A percentile compares a stretch with the other conserved stretches of the same genome.
Conservation (phyloP, 1,284 basidiomycete species). For the Rhodotorula glutinis region DNA sequence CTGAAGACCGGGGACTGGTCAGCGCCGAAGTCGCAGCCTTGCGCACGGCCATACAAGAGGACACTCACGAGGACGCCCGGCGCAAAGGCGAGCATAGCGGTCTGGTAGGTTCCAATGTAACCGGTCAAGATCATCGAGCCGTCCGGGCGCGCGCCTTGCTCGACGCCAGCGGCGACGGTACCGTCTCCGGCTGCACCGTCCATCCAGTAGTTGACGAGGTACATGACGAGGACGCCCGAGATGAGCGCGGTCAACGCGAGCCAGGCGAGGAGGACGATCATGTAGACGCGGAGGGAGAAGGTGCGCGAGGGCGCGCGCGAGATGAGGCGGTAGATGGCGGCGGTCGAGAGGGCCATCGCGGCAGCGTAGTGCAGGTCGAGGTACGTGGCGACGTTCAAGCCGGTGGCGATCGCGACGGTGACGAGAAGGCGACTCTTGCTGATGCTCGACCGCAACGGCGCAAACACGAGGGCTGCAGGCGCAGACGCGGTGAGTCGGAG, state of each 20-base stretch:
- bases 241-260: conserved; percentile 17
- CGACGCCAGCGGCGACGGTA: not conserved
- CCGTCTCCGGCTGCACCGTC: conserved; percentile 7
- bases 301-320: not conserved
- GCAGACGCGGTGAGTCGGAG: too few species aligned
- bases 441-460: conserved; percentile 6
- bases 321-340: conserved; percentile 25
- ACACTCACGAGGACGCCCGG: conserved; percentile 25
- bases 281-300: conserved; percentile 26
- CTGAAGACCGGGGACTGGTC: not conserved
- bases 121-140: conserved; percentile 13
- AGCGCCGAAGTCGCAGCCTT: not conserved
- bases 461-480: conserved; percentile 15
- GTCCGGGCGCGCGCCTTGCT: not conserved
- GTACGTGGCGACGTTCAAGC: conserved; percentile 24
- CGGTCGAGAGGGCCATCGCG: conserved; percentile 8
- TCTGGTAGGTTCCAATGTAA: conserved; percentile 9
- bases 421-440: conserved; percentile 5
- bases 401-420: conserved; percentile 7
- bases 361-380: conserved; percentile 1
- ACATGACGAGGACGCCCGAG: conserved; percentile 1
- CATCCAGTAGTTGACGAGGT: conserved; percentile 7
- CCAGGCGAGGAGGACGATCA: conserved; percentile 19
- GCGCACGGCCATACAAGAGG: not conserved
- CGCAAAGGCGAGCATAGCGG: conserved; percentile 3